Evolutionary conservation across 2,329 filamentous ascomycete genomes (phyloP).

Genomic region (Neocucurbitaria cava): DNA sequence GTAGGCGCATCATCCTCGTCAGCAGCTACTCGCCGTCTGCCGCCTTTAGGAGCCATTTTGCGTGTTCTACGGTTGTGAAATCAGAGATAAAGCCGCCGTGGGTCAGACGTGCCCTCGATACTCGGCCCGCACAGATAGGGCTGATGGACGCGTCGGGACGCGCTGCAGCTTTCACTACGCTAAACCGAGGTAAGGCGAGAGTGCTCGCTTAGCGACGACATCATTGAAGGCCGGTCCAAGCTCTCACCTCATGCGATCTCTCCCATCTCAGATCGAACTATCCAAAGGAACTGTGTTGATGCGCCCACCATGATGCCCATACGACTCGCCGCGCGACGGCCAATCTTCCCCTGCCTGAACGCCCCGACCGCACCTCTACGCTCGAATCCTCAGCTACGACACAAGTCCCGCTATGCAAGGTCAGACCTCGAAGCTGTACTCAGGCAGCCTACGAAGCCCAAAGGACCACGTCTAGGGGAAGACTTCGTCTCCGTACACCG

Average conservation of each 20-base stretch:
- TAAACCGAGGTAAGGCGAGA: neutral
- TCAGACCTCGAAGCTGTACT: conserved; percentile 22
- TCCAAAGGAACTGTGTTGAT: neutral
- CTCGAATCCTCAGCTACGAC: conserved; percentile 20
- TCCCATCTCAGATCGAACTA: neutral
- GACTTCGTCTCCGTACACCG: conserved; percentile 46
- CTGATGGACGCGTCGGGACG: conserved; percentile 24
- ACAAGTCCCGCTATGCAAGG: conserved; percentile 22
- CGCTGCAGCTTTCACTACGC: conserved; percentile 15
- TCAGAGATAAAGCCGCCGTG: neutral
- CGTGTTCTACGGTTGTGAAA: neutral
- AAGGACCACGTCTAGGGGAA: conserved; percentile 22
- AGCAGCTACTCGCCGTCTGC: conserved; percentile 5
- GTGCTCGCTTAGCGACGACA: conserved; percentile 23
- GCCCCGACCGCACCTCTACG: conserved; percentile 20
- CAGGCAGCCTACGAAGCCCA: conserved; percentile 12
- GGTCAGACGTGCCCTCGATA: neutral
- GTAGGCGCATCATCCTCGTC: conserved; percentile 22
- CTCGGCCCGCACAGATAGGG: conserved; percentile 9
- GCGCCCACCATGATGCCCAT: conserved; percentile 38
- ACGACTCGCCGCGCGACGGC: conserved; percentile 39
- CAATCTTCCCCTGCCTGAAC: conserved; percentile 39
- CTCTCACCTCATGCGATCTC: conserved; percentile 11
- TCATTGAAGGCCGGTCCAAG: conserved; percentile 21
- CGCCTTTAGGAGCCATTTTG: conserved; percentile 13